Base-by-base conservation (phyloP, 2,329 filamentous ascomycete genomes). In the Penicillium sp. region DNA sequence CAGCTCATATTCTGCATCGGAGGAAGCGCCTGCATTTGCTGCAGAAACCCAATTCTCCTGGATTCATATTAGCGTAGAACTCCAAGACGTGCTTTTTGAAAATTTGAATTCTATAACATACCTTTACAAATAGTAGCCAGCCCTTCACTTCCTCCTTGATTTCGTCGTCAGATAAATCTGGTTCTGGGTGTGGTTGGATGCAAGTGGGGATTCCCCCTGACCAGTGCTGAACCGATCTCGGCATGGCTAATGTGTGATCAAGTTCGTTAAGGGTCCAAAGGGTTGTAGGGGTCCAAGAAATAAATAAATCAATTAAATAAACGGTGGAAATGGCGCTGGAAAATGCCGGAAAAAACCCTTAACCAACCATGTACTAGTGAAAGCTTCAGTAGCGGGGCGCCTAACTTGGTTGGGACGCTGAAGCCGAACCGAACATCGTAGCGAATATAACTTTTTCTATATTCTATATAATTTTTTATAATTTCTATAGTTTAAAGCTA, bases 81-180 rank as follows among this genome's bases (percentile, higher is more conserved):
- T 35, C 26, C 8, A 26, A 35, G 33, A 35, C 14, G 1, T 35
- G 13, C 26, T 19, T 24, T n/a, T 24, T 45, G 22, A n/a, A 26
- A 45, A 8, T 26, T 26, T 16, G 35, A n/a, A 14, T 21, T 16
- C 9, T 35, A 39, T 37, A 39, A 16, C 52, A 39, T 46, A 52
- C 56, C 35, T 55, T 14, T 42, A 56, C 57, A 53, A 56, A 59
- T 7, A 56, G 53, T 37, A 62, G 45, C 57, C 59, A 59, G 39
- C 54, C 54, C 49, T 59, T 62, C 9, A 59, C 57, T 49, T 59
- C 54, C 27, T 62, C 54, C 21, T 59, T 59, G 35, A 59, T 49
- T 22, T 55, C 39, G 22, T 62, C 59, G 4, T 43, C 3, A 51
- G 51, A 57, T 31, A 62, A 35, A 55, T 59, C 51, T 24, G 47